phyloP scores from a whole-genome alignment of 2,329 filamentous ascomycete species.

The Aureobasidium lini region DNA sequence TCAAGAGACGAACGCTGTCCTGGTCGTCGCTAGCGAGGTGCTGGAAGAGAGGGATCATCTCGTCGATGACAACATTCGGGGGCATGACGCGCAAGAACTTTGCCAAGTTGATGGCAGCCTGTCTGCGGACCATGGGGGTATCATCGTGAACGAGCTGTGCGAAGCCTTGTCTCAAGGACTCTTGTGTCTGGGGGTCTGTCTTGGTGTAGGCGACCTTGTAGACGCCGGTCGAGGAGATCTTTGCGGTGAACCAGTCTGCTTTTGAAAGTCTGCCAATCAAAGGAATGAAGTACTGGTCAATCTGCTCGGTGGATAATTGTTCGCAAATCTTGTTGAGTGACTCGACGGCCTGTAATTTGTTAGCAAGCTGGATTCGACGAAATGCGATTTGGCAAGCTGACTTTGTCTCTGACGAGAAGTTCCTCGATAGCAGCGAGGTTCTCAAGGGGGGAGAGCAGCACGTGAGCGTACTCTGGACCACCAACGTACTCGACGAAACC shows the following conservation, averaged over 20 bases:
- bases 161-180: constrained; percentile 86
- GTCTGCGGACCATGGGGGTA: constrained; percentile 96
- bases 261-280: constrained; percentile 93
- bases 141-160: constrained; percentile 92
- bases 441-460: constrained; percentile 92
- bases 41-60: constrained; percentile 99
- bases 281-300: constrained; percentile 96
- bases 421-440: constrained; percentile 98
- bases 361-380: constrained; percentile 19
- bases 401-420: constrained; percentile 95
- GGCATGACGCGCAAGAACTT: constrained; percentile 98
- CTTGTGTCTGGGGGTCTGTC: constrained; percentile 78
- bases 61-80: constrained; percentile 81
- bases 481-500: constrained; percentile 97
- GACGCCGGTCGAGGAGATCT: constrained; percentile 93
- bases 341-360: constrained; percentile 71
- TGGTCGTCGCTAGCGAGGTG: constrained; percentile 95
- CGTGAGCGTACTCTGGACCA: constrained; percentile 86
- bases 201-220: constrained; percentile 92
- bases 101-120: constrained; percentile 90
- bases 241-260: constrained; percentile 99
- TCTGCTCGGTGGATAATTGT: constrained; percentile 81
- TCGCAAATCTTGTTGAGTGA: constrained; percentile 99
- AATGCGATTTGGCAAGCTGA: constrained; percentile 31
- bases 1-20: constrained; percentile 91